phyloP scores from a whole-genome alignment of 2,329 filamentous ascomycete species.

The Xenosphaeropsis pyriputrescens region DNA sequence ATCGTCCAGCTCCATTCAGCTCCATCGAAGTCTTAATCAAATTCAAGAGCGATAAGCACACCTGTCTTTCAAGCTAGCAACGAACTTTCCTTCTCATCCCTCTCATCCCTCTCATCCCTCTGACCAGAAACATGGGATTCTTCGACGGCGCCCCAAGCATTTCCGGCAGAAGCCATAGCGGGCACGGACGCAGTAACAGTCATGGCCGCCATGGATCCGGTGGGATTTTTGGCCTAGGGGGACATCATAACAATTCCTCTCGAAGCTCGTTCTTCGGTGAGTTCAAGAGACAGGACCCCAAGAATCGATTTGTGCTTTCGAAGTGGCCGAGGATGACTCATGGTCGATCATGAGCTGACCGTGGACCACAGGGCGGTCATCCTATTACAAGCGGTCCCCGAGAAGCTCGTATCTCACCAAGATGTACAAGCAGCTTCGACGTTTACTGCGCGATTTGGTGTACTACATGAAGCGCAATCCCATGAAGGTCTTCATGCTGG shows the following conservation, averaged over 20 bases:
- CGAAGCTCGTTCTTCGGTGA: not conserved
- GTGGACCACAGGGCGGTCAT: constrained; percentile 23
- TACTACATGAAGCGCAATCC: constrained; percentile 75
- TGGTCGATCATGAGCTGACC: not conserved
- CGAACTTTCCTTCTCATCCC: no score
- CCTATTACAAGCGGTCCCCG: constrained; percentile 68
- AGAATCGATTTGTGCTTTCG: no score
- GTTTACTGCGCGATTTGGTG: constrained; percentile 66
- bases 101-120: no score
- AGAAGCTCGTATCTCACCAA: constrained; percentile 65
- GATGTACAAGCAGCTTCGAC: constrained; percentile 60
- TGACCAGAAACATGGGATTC: constrained; percentile 24
- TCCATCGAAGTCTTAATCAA: no score
- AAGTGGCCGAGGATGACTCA: no score
- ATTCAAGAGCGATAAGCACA: no score
- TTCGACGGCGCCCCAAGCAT: constrained; percentile 23
- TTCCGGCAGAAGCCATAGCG: constrained; percentile 11
- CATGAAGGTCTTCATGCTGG: constrained; percentile 72
- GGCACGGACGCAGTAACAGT: constrained; percentile 4
- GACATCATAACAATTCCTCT: constrained; percentile 1
- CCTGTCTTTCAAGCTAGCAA: no score
- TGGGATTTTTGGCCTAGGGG: not conserved
- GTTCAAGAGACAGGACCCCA: not conserved
- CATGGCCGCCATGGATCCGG: constrained; percentile 1
- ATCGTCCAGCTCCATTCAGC: no score